Evolutionary conservation across 2,329 filamentous ascomycete species (phyloP).

Genomic region (Colletotrichum endophyticum): DNA sequence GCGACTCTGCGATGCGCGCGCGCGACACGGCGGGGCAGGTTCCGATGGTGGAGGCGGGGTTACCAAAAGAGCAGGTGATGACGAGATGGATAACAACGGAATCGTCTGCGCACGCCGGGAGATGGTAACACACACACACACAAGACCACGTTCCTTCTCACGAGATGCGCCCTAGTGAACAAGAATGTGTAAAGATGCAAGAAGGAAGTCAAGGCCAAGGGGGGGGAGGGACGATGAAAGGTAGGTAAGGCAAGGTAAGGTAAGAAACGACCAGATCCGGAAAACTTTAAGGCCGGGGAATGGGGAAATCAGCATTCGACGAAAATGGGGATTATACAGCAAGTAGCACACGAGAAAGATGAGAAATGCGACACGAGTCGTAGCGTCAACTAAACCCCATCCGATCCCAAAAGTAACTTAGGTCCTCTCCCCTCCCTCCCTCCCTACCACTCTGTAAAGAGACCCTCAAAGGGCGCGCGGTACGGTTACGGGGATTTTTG

Average conservation of each 20-base stretch:
- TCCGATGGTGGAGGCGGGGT: conserved; percentile 20
- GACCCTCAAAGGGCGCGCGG: background rate
- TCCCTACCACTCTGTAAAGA: background rate
- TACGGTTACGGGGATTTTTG: background rate
- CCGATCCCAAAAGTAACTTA: background rate
- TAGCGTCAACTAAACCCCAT: background rate
- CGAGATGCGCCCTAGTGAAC: background rate
- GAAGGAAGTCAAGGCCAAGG: background rate
- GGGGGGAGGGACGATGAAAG: background rate
- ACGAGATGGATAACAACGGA: background rate
- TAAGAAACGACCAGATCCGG: background rate
- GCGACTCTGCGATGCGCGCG: background rate
- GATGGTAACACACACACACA: background rate
- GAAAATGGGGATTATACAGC: background rate
- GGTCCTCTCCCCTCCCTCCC: background rate
- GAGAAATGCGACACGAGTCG: background rate
- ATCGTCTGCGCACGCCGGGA: background rate
- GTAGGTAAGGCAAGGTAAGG: background rate
- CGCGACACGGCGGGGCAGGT: background rate
- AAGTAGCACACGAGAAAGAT: background rate
- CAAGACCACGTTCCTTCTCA: background rate
- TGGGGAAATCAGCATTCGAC: background rate
- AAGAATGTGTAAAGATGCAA: background rate
- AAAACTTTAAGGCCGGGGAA: background rate
- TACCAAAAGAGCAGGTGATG: background rate